Base-by-base conservation (phyloP, 805 yeast species). In the Trichomonascus vanleenenianus region DNA sequence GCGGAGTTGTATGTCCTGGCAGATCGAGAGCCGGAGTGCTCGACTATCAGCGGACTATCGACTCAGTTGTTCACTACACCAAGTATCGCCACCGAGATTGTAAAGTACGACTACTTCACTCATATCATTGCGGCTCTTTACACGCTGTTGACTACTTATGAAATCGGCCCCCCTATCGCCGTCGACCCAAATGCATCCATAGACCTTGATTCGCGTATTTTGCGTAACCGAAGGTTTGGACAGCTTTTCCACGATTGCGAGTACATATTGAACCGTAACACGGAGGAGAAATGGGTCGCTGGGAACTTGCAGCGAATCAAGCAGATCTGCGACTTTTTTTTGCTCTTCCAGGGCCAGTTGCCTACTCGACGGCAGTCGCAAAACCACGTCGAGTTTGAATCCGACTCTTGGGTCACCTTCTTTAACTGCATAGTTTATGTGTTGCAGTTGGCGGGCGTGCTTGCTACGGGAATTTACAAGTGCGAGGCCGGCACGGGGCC, bases 1-100 rank as follows among this genome's bases (percentile, higher is more conserved):
- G 78, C 84, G 1, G 85, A 85, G 50, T 69, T 83, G 67, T 85
- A 81, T 53, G 70, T 85, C 40, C 65, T 74, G 0, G 67, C 78
- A 51, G 99, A 93, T 57, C 73, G 96, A 49, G 97, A 93, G 57
- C 95, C 96, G 0, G 96, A 88, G 54, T 65, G 77, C 45, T 85
- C 91, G 10, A 73, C 85, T 2, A 71, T 89, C 68, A 74, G 81
- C 33, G 77, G 81, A 33, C 65, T 91, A 16, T 79, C 94, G 0
- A 80, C 91, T 0, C 98, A 93, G 63, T 66, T 93, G 18, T 88
- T 88, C 62, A 89, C 97, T 0, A 83, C 95, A 44, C 96, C 97
- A 0, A 76, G 88, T 0, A 81, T 83, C 52, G 81, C 95, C 0
- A 74, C 72, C 3, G 66, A 77, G 22, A 75, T 85, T 20, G 71